phyloP scores from a whole-genome alignment of 2,329 filamentous ascomycete species.

The Diaporthe sp. region DNA sequence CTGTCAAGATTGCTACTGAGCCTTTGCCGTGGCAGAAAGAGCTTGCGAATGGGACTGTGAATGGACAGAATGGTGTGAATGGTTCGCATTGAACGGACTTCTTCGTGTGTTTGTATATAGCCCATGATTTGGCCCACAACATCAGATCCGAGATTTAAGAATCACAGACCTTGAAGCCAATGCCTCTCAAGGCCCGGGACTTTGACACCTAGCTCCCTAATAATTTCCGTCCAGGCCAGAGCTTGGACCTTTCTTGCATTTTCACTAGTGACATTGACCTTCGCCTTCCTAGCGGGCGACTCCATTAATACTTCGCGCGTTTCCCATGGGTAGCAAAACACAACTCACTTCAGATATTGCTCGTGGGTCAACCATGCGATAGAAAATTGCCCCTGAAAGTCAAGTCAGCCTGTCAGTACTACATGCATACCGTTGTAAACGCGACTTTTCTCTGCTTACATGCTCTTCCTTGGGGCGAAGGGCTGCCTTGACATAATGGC shows the following conservation, averaged over 20 bases:
- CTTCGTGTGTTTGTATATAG: neutral
- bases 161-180: neutral
- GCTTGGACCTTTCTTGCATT: neutral
- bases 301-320: neutral
- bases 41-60: constrained; percentile 1
- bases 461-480: neutral
- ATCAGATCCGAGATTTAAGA: no score
- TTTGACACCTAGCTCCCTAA: neutral
- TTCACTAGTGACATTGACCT: neutral
- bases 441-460: neutral
- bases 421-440: neutral
- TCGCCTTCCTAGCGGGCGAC: neutral
- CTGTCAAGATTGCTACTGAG: constrained; percentile 51
- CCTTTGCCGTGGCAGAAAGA: constrained; percentile 55
- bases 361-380: neutral
- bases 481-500: neutral
- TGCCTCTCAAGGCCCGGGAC: neutral
- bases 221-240: neutral
- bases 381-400: neutral
- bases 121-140: neutral
- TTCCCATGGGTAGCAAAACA: neutral
- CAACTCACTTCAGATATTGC: neutral
- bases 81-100: neutral
- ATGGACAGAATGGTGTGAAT: constrained; percentile 29
- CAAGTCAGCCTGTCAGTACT: neutral